Conservation (phyloP, 2,329 filamentous ascomycete species). For the Plenodomus biglobosus region DNA sequence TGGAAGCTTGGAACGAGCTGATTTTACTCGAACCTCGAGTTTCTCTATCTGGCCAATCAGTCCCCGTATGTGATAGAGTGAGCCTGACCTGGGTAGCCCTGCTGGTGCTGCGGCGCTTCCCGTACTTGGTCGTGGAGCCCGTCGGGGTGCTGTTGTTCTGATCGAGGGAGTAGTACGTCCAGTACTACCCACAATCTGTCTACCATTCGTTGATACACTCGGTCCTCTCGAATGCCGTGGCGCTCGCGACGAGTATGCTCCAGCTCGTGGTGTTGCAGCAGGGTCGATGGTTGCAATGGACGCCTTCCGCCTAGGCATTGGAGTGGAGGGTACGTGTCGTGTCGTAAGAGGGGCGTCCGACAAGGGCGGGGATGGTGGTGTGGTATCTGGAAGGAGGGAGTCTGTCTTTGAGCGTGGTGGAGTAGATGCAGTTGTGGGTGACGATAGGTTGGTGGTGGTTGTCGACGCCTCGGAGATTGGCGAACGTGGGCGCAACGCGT, state of each 20-base stretch:
- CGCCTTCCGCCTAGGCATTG: slow-evolving; percentile 42
- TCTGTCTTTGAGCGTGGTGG: slow-evolving; percentile 71
- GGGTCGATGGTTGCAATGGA: slow-evolving; percentile 57
- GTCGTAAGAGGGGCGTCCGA: slow-evolving; percentile 75
- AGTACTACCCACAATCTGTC: slow-evolving; percentile 23
- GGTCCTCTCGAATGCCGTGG: slow-evolving; percentile 58
- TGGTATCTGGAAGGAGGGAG: slow-evolving; percentile 66
- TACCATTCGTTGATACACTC: slow-evolving; percentile 58
- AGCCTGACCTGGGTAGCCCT: slow-evolving; percentile 63
- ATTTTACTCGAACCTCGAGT: slow-evolving; percentile 89
- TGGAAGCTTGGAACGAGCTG: slow-evolving; percentile 86
- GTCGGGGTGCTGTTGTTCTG: slow-evolving; percentile 34
- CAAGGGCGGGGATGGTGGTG: slow-evolving; percentile 90
- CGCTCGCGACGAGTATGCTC: slow-evolving; percentile 46
- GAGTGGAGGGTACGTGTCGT: slow-evolving; percentile 45
- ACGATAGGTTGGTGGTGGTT: slow-evolving; percentile 79
- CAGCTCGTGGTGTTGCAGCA: slow-evolving; percentile 56
- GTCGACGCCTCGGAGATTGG: slow-evolving; percentile 76
- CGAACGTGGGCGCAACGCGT: slow-evolving; percentile 59
- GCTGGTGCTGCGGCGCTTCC: slow-evolving; percentile 53
- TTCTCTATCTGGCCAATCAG: slow-evolving; percentile 97
- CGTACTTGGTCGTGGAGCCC: slow-evolving; percentile 48
- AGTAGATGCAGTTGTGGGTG: slow-evolving; percentile 84
- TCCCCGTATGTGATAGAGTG: slow-evolving; percentile 87
- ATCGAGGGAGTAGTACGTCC: slow-evolving; percentile 51